phyloP scores from a whole-genome alignment of 176 grass and related monocot species.

The Chrysopogon serrulatus region DNA sequence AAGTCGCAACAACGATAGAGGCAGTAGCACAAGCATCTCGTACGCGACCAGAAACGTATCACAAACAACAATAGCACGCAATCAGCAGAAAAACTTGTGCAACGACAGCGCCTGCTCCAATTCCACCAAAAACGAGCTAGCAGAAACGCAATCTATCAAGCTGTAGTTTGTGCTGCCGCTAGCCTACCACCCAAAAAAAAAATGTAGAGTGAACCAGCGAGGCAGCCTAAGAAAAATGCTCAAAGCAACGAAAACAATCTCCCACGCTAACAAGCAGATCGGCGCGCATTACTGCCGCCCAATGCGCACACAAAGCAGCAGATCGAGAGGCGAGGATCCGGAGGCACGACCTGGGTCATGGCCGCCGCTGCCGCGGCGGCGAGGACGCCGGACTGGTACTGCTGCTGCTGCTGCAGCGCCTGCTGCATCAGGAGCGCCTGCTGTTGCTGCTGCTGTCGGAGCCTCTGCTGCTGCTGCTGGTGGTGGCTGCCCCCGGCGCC shows the following conservation, averaged over 20 bases:
- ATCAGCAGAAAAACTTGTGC: not conserved
- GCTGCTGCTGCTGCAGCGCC: slow-evolving; percentile 71
- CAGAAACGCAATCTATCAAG: slow-evolving; percentile 1
- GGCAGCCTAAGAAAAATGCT: slow-evolving; percentile 12
- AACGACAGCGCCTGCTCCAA: slow-evolving; percentile 9
- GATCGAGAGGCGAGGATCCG: slow-evolving; percentile 31
- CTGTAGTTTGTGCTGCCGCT: not conserved
- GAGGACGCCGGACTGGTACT: slow-evolving; percentile 70
- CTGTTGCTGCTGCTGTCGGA: slow-evolving; percentile 57
- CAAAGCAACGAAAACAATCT: slow-evolving; percentile 20
- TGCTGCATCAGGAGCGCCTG: slow-evolving; percentile 70
- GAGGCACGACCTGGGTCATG: slow-evolving; percentile 55
- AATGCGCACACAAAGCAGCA: slow-evolving; percentile 14
- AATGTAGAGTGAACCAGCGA: not conserved
- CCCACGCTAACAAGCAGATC: slow-evolving; percentile 22
- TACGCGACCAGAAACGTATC: not conserved
- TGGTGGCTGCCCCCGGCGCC: slow-evolving; percentile 44
- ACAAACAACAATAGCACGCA: slow-evolving; percentile 7
- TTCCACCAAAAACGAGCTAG: not conserved
- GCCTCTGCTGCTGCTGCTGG: slow-evolving; percentile 56
- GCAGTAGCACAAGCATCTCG: not conserved
- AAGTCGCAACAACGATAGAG: not conserved
- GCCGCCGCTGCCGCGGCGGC: slow-evolving; percentile 56
- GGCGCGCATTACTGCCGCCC: slow-evolving; percentile 13
- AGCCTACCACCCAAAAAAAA: not conserved